Percentiles rank a stretch among this genome's conserved stretches.
These are phyloP conservation scores for Eucalyptus guilfoylei DNA, from an alignment of 345 rosid genomes.

Conservation along the genomic window DNA sequence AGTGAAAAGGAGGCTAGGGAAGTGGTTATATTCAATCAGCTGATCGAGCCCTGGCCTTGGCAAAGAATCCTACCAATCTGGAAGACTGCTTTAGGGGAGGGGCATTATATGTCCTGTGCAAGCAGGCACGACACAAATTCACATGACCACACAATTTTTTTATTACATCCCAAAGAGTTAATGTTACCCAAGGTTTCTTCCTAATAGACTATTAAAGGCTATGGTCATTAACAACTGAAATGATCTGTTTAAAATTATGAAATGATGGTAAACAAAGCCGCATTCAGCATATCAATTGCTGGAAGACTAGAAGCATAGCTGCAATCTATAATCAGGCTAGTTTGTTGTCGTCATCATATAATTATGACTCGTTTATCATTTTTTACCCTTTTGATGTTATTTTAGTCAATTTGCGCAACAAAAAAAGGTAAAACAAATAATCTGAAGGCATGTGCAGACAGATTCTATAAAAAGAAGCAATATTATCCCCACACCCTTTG, in stretches of 20 bases:
- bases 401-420: not conserved
- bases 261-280: not conserved
- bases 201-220: not conserved
- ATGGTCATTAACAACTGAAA: not conserved
- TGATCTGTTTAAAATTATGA: not conserved
- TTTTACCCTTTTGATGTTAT: not conserved
- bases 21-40: not conserved
- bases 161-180: not conserved
- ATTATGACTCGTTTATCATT: not conserved
- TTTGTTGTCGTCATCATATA: not conserved
- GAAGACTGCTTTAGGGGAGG: not conserved
- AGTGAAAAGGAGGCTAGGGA: not conserved
- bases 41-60: not conserved
- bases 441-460: not conserved
- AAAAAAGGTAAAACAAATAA: not conserved
- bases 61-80: not conserved
- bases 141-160: not conserved
- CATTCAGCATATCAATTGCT: not conserved
- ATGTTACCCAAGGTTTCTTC: not conserved
- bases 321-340: not conserved
- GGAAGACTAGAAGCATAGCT: not conserved
- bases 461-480: not conserved
- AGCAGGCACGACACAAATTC: not conserved
- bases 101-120: not conserved
- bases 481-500: not conserved